phyloP scores from a whole-genome alignment of 345 rosid genomes.

The Erucastrum elatum region DNA sequence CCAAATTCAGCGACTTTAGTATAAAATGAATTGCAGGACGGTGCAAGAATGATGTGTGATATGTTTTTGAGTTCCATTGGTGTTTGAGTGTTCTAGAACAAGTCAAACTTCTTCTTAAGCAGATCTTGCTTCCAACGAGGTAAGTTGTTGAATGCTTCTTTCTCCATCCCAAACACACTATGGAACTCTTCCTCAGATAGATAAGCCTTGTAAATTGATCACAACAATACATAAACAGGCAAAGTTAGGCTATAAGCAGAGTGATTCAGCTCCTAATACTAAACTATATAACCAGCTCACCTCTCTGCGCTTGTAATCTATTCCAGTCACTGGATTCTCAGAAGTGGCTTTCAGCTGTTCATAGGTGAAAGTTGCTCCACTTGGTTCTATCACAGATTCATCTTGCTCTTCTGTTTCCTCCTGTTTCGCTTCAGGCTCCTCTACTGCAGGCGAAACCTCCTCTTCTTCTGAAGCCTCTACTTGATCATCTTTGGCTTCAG shows the following conservation, averaged over 20 bases:
- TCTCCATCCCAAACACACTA: slow-evolving; percentile 64
- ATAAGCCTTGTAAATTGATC: slow-evolving; percentile 60
- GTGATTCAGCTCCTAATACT: slow-evolving; percentile 1
- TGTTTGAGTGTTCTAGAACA: slow-evolving; percentile 52
- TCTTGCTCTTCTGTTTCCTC: slow-evolving; percentile 38
- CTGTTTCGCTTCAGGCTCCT: slow-evolving; percentile 41
- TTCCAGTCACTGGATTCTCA: slow-evolving; percentile 82
- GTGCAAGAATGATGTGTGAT: slow-evolving; percentile 18
- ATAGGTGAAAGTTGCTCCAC: slow-evolving; percentile 62
- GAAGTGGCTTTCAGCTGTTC: slow-evolving; percentile 86
- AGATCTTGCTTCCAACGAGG: slow-evolving; percentile 99
- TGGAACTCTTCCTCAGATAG: slow-evolving; percentile 82
- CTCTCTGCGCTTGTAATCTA: slow-evolving; percentile 94
- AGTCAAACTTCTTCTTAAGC: slow-evolving; percentile 77
- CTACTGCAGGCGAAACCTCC: slow-evolving; percentile 40
- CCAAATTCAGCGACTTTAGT: slow-evolving; percentile 19
- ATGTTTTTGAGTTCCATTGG: slow-evolving; percentile 12
- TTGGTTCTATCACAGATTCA: slow-evolving; percentile 37
- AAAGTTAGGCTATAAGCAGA: slow-evolving; percentile 13
- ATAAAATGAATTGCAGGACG: slow-evolving; percentile 12
- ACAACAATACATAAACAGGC: not conserved
- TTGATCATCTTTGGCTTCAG: slow-evolving; percentile 51
- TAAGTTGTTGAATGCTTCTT: slow-evolving; percentile 73
- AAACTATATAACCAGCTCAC: slow-evolving; percentile 43
- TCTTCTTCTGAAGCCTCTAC: slow-evolving; percentile 45